Base-by-base conservation (phyloP, 768 basidiomycete genomes). In the Panaeolus papilionaceus region DNA sequence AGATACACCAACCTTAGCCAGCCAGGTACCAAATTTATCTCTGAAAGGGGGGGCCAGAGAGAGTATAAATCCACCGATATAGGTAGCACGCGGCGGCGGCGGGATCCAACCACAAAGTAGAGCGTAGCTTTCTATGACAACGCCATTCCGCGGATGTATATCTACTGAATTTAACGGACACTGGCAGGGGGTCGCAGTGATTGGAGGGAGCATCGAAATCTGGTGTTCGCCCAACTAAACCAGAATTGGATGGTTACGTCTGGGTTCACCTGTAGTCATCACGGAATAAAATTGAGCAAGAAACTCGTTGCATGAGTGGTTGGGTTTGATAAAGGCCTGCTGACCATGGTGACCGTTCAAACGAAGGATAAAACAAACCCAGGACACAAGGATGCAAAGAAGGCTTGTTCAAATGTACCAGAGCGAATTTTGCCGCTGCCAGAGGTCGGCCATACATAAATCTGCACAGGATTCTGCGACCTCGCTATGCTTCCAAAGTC, bases 91-190 rank as follows among this genome's bases (percentile, higher is more conserved):
- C 71, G 71, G 73, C 71, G 73, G 71, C 68, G 73, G 71, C 71
- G 71, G 67, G 64, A 63, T 68, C 44, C 47, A 66, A 54, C 63
- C 63, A 70, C 54, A 58, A 33, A 28, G 26, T 58, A 58, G 49
- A 49, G 38, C 63, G 64, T 68, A 71, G 73, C 69, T 65, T 70
- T 74, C 67, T 70, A 61, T 74, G 73, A 72, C 73, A 74, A 71
- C 63, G 49, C 65, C 70, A 68, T 71, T 68, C 73, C 73, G 73
- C 73, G 73, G 73, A 69, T 70, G 69, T 63, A 68, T 45, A 45
- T 45, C 63, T 47, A 51, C 42, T 40, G 64, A 65, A 68, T 58
- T 58, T 58, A 40, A 54, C 61, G 40, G 37, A 37, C 44, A 40
- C 64, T 45, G 64, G 38, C 54, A 58, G 54, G 54, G 47, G 54